These are phyloP conservation scores for Nicotiana tabacum DNA, from an alignment of 257 asterid species.

Conservation along the genomic window DNA sequence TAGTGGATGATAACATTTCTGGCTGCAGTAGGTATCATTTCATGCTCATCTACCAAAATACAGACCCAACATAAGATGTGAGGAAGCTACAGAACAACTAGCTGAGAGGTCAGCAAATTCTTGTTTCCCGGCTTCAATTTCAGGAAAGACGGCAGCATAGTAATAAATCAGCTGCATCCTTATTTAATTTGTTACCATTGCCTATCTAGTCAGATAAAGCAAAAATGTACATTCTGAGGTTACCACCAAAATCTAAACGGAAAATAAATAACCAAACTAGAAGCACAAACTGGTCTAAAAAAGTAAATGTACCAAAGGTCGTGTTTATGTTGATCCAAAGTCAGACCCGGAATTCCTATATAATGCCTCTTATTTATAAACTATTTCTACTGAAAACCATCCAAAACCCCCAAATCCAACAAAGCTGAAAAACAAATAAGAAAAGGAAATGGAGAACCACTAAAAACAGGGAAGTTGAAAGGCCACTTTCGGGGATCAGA, in stretches of 20 bases:
- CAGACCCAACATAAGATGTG: neutral
- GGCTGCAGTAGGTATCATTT: neutral
- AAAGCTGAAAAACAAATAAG: neutral
- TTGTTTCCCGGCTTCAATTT: neutral
- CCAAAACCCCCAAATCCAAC: neutral
- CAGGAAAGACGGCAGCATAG: neutral
- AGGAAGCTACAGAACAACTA: neutral
- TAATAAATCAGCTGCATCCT: neutral
- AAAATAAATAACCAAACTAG: neutral
- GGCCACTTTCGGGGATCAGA: neutral
- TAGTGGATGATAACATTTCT: neutral
- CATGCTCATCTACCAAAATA: neutral
- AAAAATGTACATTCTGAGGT: neutral
- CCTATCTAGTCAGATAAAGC: neutral
- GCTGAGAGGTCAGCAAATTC: neutral
- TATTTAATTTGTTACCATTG: neutral
- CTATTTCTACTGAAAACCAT: neutral
- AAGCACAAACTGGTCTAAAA: neutral
- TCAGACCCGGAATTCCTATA: neutral
- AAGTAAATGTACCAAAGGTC: neutral
- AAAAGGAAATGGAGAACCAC: neutral
- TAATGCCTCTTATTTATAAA: neutral
- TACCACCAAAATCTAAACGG: neutral
- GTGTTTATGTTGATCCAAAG: neutral
- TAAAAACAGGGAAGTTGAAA: neutral